Evolutionary conservation across 192 early-diverging fungal species (phyloP).

Genomic region (Backusella luteola): DNA sequence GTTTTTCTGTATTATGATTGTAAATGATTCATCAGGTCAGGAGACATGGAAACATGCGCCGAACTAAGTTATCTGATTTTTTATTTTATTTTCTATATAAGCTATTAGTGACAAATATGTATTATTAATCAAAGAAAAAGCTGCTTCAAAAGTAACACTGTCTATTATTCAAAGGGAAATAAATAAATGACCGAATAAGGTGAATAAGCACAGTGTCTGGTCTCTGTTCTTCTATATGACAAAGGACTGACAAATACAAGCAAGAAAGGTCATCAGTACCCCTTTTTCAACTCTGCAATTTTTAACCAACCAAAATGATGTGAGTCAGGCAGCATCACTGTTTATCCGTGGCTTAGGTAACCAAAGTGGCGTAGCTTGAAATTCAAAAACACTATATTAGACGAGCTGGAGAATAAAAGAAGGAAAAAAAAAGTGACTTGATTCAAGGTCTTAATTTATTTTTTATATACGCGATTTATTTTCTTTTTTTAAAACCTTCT

Average conservation of each 20-base stretch:
- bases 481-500: neutral
- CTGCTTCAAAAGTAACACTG: too few relatives aligned
- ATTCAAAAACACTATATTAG: neutral
- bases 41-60: too few relatives aligned
- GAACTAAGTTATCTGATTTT: too few relatives aligned
- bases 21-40: too few relatives aligned
- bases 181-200: too few relatives aligned
- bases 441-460: neutral
- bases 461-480: conserved; percentile 15
- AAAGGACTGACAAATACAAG: neutral
- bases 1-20: neutral
- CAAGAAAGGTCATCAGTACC: neutral
- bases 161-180: too few relatives aligned
- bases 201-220: too few relatives aligned
- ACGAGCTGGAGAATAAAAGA: neutral
- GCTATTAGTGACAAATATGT: too few relatives aligned
- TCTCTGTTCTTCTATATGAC: too few relatives aligned
- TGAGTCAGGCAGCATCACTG: conserved; percentile 4
- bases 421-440: conserved; percentile 11
- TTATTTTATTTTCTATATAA: too few relatives aligned
- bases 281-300: neutral
- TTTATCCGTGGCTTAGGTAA: conserved; percentile 8
- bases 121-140: too few relatives aligned
- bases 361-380: conserved; percentile 5
- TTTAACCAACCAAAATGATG: neutral